These are phyloP conservation scores for Agaricales sp. DNA, from an alignment of 1,284 basidiomycete genomes.

Conservation along the genomic window DNA sequence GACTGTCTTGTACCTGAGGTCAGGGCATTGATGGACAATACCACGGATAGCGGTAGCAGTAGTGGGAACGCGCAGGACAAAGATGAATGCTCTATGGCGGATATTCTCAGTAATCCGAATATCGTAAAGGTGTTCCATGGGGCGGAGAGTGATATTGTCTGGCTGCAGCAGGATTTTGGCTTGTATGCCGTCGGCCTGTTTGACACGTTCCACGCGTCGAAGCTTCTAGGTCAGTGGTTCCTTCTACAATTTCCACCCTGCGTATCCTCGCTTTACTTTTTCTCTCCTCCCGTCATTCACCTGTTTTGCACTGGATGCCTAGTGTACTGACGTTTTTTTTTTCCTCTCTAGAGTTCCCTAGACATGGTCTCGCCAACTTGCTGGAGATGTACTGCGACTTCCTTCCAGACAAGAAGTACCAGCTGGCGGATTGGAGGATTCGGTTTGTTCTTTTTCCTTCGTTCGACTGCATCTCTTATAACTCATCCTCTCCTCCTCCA, in stretches of 20 bases:
- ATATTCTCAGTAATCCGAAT: background rate
- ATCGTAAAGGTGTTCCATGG: conserved; percentile 76
- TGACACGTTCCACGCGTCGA: conserved; percentile 94
- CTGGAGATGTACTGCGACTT: conserved; percentile 89
- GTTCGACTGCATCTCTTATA: no score
- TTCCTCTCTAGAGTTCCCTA: conserved; percentile 57
- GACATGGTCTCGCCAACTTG: conserved; percentile 76
- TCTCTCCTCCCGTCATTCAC: conserved; percentile 4
- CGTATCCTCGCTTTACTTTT: conserved; percentile 1
- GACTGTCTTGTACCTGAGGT: conserved; percentile 59
- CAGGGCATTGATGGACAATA: conserved; percentile 70
- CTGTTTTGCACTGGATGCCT: background rate
- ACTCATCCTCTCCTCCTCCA: background rate
- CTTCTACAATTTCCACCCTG: conserved; percentile 2
- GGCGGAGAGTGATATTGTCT: conserved; percentile 88
- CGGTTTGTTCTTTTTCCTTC: conserved; percentile 34
- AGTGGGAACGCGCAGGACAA: background rate
- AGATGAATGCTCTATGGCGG: background rate
- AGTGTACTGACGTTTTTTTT: background rate
- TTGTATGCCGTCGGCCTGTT: conserved; percentile 92
- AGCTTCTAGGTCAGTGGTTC: conserved; percentile 65
- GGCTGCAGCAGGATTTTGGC: conserved; percentile 95
- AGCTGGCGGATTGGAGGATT: conserved; percentile 95
- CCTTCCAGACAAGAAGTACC: conserved; percentile 91
- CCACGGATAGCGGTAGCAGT: conserved; percentile 83